These are phyloP conservation scores for Knufia petricola DNA, from an alignment of 2,329 filamentous ascomycete genomes.

Conservation along the genomic window DNA sequence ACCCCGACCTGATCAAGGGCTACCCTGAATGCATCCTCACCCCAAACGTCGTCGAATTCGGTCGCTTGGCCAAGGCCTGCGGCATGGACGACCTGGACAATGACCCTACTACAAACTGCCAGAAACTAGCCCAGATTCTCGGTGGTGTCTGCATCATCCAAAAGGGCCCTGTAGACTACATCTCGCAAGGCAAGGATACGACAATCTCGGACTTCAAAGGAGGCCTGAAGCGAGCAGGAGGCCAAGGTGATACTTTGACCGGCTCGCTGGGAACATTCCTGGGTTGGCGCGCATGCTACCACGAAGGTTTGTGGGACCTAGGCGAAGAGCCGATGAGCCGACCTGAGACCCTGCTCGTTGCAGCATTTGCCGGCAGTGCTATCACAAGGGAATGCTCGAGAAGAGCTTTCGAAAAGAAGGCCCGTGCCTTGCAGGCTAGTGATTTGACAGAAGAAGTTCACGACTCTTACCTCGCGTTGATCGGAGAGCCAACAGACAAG, in stretches of 20 bases:
- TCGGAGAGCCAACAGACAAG: conserved; percentile 55
- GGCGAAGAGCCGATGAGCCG: conserved; percentile 47
- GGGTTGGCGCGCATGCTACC: conserved; percentile 79
- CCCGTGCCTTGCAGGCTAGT: conserved; percentile 80
- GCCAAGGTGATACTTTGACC: conserved; percentile 91
- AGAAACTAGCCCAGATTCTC: conserved; percentile 62
- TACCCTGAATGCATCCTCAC: conserved; percentile 81
- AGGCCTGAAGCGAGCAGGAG: conserved; percentile 80
- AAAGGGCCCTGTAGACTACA: conserved; percentile 74
- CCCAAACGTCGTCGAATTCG: conserved; percentile 91
- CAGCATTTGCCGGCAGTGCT: conserved; percentile 75
- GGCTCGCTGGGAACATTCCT: conserved; percentile 81
- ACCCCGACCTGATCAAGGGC: conserved; percentile 67
- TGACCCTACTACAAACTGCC: conserved; percentile 44
- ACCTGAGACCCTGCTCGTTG: conserved; percentile 57
- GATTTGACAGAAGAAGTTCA: conserved; percentile 90
- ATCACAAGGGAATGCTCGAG: conserved; percentile 87
- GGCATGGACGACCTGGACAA: conserved; percentile 44
- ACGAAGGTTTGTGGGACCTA: conserved; percentile 65
- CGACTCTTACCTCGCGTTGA: conserved; percentile 64
- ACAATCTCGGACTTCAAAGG: conserved; percentile 67
- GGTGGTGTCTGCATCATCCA: conserved; percentile 86
- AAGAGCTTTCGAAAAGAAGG: conserved; percentile 74
- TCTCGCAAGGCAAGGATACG: conserved; percentile 67
- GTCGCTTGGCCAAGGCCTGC: conserved; percentile 65